These are phyloP conservation scores for Boletus huronensis DNA, from an alignment of 768 basidiomycete species.

Conservation along the genomic window DNA sequence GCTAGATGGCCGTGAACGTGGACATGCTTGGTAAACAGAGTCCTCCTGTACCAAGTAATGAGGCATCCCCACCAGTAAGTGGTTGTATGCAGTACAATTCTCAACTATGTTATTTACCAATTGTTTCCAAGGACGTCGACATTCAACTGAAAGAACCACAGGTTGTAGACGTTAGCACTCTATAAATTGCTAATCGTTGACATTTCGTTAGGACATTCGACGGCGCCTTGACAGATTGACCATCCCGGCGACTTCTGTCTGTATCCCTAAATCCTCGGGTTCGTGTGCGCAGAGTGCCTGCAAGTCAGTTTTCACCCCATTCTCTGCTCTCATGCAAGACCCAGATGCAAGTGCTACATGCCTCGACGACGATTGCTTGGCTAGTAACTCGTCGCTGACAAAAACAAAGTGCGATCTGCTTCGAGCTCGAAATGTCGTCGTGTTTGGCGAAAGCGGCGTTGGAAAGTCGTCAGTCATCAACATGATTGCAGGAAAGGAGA, in stretches of 20 bases:
- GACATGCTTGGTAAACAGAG: background rate
- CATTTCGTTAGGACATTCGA: slow-evolving; percentile 9
- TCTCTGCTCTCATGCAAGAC: slow-evolving; percentile 8
- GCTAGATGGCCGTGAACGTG: slow-evolving; percentile 2
- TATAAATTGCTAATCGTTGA: background rate
- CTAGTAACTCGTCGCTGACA: background rate
- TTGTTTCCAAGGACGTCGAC: slow-evolving; percentile 3
- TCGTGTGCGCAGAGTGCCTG: slow-evolving; percentile 5
- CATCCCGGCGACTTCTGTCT: slow-evolving; percentile 10
- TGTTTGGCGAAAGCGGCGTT: slow-evolving; percentile 41
- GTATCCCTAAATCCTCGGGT: background rate
- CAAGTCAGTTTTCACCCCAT: slow-evolving; percentile 8
- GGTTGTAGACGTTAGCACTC: background rate
- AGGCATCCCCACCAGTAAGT: slow-evolving; percentile 3
- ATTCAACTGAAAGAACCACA: slow-evolving; percentile 4
- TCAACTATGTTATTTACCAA: slow-evolving; percentile 2
- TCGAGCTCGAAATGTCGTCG: slow-evolving; percentile 32
- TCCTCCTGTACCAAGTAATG: background rate
- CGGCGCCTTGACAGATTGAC: slow-evolving; percentile 2
- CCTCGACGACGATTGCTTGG: background rate
- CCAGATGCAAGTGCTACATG: slow-evolving; percentile 5
- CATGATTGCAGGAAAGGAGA: slow-evolving; percentile 28
- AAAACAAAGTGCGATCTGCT: slow-evolving; percentile 4
- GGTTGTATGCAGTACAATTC: background rate
- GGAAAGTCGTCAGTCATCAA: slow-evolving; percentile 44